Evolutionary conservation across 2,329 filamentous ascomycete genomes (phyloP), one percentile per base, ranked within the genome.

Genomic region (Epichloe elymi): DNA sequence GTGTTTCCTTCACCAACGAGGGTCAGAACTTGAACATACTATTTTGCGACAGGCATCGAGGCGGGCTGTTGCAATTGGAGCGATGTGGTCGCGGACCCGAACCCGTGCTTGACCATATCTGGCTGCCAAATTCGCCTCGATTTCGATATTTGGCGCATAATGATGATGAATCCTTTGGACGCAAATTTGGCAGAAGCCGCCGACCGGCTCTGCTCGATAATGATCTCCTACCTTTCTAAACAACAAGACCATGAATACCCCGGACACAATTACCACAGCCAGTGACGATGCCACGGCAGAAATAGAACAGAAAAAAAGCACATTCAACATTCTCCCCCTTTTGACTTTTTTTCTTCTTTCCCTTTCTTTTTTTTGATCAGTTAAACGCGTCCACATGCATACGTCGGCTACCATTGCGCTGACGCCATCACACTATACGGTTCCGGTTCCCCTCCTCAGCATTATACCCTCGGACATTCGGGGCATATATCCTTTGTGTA

Each of bases 1-100:
- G 86, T 17, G 68, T 86, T 4, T 72, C 74, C 19, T 82, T 89
- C 56, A 72, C 82, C 4, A 78, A 83, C 40, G 80, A 81, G 46
- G 86, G 85, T 0, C 74, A 78, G 50, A 78, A 83, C 51, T 65
- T 91, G n/a, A 76, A 80, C 49, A 71, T 88, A 2, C 75, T 86
- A 10, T 86, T 85, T 58, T 77, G 75, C 46, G 86, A 90, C 59
- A 65, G 65, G 38, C 69, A 72, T 50, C 78, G 85, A 38, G 86
- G 86, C 37, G 86, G 86, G 1, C 64, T 88, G 35, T 64, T 86
- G 58, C 75, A 82, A 59, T 71, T 85, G 44, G 78, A 82, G 57
- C 73, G 57, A 60, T 74, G 64, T 61, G 66, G 58, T 44, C 56
- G 41, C 58, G 60, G 57, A 6, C 55, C 62, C 4, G 63, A 65